Evolutionary conservation across 495 filamentous ascomycete genomes (phyloP).

Genomic region (Usnea hakonensis): DNA sequence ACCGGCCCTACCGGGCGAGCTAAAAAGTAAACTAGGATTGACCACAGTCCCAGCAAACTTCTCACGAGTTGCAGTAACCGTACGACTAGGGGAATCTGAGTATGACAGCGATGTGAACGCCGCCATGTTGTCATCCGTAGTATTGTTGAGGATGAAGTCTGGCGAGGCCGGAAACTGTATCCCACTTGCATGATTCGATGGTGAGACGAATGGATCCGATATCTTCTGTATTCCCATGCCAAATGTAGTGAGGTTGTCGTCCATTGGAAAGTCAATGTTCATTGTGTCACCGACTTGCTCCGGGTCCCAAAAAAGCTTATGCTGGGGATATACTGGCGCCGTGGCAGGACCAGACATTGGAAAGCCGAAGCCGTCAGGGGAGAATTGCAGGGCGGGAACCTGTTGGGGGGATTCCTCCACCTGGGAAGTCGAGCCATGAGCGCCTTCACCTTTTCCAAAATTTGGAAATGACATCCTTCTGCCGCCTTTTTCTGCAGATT

Average conservation of each 20-base stretch:
- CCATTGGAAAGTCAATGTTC: slow-evolving; percentile 41
- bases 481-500: slow-evolving; percentile 19
- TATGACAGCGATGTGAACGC: not conserved
- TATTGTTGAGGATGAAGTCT: slow-evolving; percentile 10
- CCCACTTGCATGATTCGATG: not conserved
- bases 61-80: slow-evolving; percentile 2
- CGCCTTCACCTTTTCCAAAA: slow-evolving; percentile 25
- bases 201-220: slow-evolving; percentile 19
- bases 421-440: slow-evolving; percentile 40
- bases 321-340: slow-evolving; percentile 57
- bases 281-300: slow-evolving; percentile 44
- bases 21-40: slow-evolving; percentile 51
- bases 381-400: slow-evolving; percentile 50
- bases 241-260: slow-evolving; percentile 21
- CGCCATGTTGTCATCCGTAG: slow-evolving; percentile 1
- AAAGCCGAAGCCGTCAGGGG: slow-evolving; percentile 62
- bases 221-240: slow-evolving; percentile 18
- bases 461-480: slow-evolving; percentile 20
- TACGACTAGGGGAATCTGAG: slow-evolving; percentile 1
- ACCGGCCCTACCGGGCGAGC: slow-evolving; percentile 42
- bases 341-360: slow-evolving; percentile 61
- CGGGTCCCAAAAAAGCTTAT: slow-evolving; percentile 70
- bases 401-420: slow-evolving; percentile 39
- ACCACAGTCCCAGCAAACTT: slow-evolving; percentile 24
- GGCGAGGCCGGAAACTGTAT: slow-evolving; percentile 15